phyloP scores from a whole-genome alignment of 257 asterid genomes.

The Marsdenia floribunda region DNA sequence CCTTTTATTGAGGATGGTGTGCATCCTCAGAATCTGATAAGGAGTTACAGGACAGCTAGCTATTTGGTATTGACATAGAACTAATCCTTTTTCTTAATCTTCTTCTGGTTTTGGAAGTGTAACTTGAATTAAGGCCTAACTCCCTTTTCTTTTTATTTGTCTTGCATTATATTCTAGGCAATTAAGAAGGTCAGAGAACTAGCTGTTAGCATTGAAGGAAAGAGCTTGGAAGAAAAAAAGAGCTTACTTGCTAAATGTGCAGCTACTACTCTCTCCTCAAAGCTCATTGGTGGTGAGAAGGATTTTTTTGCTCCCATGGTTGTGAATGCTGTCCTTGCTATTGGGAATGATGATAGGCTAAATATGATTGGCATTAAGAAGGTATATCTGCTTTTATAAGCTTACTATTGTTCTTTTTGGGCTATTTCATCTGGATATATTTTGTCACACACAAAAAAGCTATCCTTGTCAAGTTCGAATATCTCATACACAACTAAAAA shows the following conservation, averaged over 20 bases:
- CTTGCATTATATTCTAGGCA: slow-evolving; percentile 37
- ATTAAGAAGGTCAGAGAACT: slow-evolving; percentile 69
- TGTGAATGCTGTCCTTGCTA: slow-evolving; percentile 89
- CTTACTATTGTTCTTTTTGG: background rate
- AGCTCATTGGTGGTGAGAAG: slow-evolving; percentile 98
- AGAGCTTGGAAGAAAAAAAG: slow-evolving; percentile 90
- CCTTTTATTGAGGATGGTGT: slow-evolving; percentile 99
- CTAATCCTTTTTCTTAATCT: background rate
- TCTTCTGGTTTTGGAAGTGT: slow-evolving; percentile 10
- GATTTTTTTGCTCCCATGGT: slow-evolving; percentile 96
- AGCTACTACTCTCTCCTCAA: slow-evolving; percentile 91
- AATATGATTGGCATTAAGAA: slow-evolving; percentile 97
- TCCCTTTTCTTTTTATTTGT: background rate
- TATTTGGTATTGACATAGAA: slow-evolving; percentile 42
- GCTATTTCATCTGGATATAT: background rate
- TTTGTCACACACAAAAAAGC: no score
- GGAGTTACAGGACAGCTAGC: slow-evolving; percentile 84
- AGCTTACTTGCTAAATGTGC: slow-evolving; percentile 90
- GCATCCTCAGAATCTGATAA: slow-evolving; percentile 89
- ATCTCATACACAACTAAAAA: no score
- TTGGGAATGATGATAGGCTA: slow-evolving; percentile 82
- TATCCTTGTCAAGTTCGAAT: no score
- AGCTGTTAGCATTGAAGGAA: slow-evolving; percentile 86
- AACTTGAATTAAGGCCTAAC: slow-evolving; percentile 11
- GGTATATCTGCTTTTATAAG: slow-evolving; percentile 27